Evolutionary conservation across 148 eudicot genomes (phyloP).

Genomic region (Selenicereus undatus): DNA sequence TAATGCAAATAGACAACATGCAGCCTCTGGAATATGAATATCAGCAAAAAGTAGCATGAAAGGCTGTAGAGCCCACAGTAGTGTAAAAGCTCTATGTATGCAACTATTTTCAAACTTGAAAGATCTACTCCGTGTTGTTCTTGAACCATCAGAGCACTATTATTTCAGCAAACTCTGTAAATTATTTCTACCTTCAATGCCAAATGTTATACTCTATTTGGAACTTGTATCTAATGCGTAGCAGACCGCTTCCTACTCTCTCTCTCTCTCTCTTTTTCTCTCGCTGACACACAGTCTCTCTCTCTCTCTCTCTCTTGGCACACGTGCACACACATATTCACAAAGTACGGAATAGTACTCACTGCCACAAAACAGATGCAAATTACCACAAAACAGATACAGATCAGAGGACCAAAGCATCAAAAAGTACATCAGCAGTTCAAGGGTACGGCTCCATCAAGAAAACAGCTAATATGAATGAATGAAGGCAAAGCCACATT

Average conservation of each 20-base stretch:
- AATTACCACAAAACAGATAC: too few species aligned
- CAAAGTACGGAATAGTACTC: neutral
- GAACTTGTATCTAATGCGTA: neutral
- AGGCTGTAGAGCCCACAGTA: conserved; percentile 13
- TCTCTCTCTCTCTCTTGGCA: neutral
- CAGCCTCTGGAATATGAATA: conserved; percentile 4
- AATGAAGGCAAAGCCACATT: too few species aligned
- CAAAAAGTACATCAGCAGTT: too few species aligned
- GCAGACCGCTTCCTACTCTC: neutral
- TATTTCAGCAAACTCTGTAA: neutral
- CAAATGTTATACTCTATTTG: neutral
- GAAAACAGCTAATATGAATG: too few species aligned
- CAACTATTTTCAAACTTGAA: neutral
- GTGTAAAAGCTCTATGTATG: neutral
- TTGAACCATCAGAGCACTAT: neutral
- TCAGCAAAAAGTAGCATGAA: neutral
- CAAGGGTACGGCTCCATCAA: too few species aligned
- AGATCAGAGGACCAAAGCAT: too few species aligned
- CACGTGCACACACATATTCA: neutral
- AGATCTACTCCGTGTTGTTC: neutral
- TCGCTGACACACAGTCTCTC: too few species aligned
- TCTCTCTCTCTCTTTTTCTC: neutral
- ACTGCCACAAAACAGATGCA: too few species aligned
- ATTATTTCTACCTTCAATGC: neutral
- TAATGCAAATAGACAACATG: conserved; percentile 30